Evolutionary conservation across 371 early-diverging fungal genomes (phyloP).

Genomic region (Entomophthora muscae): DNA sequence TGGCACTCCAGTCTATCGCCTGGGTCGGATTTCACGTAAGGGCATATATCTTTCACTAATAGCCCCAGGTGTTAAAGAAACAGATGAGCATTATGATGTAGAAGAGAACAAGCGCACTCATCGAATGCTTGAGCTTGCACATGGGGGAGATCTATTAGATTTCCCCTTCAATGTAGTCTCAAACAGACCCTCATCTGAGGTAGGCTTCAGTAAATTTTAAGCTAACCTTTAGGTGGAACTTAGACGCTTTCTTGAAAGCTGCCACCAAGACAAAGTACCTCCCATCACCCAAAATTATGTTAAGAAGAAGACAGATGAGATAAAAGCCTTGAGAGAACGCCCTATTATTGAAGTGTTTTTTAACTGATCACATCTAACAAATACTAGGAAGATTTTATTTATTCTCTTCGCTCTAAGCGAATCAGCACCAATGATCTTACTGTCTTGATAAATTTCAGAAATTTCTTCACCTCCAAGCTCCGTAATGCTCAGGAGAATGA

Average conservation of each 20-base stretch:
- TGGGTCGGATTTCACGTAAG: not conserved
- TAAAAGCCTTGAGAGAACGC: not conserved
- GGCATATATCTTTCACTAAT: not conserved
- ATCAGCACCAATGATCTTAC: not conserved
- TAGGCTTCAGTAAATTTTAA: not conserved
- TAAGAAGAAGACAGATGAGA: not conserved
- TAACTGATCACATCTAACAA: not conserved
- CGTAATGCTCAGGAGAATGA: not conserved
- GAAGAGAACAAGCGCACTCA: not conserved
- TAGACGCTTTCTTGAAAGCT: not conserved
- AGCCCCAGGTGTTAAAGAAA: not conserved
- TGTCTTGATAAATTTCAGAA: not conserved
- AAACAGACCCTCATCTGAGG: not conserved
- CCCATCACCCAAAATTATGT: not conserved
- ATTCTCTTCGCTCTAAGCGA: not conserved
- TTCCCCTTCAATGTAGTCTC: not conserved
- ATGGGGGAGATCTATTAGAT: not conserved
- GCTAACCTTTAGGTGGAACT: not conserved
- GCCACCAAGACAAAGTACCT: not conserved
- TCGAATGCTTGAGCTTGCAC: not conserved
- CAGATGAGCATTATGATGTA: not conserved
- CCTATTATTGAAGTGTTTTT: not conserved
- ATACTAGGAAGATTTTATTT: not conserved
- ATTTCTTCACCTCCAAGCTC: not conserved
- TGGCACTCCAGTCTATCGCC: not conserved